Percentiles rank a stretch among this genome's conserved stretches.
Evolutionary conservation across 225 moss, liverwort and hornwort genomes (phyloP).

Genomic region (Sphagnum tenellum): DNA sequence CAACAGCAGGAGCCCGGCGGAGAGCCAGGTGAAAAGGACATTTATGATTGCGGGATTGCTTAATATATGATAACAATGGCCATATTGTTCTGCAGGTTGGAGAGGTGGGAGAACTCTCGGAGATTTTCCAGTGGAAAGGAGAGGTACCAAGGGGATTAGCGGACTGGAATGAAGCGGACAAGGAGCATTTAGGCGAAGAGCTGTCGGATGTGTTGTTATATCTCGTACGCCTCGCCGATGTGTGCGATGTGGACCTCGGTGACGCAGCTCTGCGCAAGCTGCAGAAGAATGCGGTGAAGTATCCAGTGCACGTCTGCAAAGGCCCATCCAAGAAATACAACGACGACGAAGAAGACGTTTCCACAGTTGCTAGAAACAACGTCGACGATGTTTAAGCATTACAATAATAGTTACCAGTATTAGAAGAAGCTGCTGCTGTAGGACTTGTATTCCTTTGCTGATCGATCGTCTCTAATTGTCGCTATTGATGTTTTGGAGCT

Average conservation of each 20-base stretch:
- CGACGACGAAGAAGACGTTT: conserved; percentile 2
- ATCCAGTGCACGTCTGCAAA: conserved; percentile 91
- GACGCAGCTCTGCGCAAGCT: conserved; percentile 85
- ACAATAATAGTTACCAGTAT: no score
- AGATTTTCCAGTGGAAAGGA: conserved; percentile 98
- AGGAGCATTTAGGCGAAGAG: conserved; percentile 96
- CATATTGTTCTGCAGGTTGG: conserved; percentile 51
- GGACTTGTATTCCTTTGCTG: no score
- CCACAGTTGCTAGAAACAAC: no score
- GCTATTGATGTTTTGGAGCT: no score
- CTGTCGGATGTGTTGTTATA: conserved; percentile 88
- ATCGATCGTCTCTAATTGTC: no score
- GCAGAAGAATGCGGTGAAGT: conserved; percentile 83
- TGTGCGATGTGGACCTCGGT: conserved; percentile 87
- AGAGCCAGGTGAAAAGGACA: no score
- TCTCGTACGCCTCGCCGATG: conserved; percentile 85
- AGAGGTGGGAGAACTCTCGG: conserved; percentile 95
- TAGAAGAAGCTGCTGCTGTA: no score
- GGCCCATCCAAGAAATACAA: conserved; percentile 73
- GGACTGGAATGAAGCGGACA: conserved; percentile 83
- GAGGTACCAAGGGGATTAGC: conserved; percentile 88
- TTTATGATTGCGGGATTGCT: no score
- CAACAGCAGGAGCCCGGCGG: no score
- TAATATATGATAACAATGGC: no score
- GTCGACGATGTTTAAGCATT: no score